A percentile compares a stretch with the other conserved stretches of the same genome.
These are phyloP conservation scores for Coix lacrymajobi DNA, from an alignment of 176 grass and related monocot species.

Conservation along the genomic window DNA sequence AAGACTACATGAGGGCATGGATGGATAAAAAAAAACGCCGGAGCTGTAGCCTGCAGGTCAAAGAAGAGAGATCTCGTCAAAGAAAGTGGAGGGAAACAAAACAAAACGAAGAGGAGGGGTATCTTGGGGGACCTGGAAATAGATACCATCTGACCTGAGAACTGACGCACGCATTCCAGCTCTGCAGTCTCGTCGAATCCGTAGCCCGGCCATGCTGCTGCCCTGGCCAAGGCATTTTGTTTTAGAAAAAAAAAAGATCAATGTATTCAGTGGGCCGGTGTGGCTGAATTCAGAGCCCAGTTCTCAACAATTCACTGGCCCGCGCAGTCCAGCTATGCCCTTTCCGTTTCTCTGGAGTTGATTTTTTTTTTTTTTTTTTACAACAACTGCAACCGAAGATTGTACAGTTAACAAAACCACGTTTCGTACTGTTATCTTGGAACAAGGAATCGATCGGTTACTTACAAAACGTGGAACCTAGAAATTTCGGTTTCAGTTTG, in stretches of 20 bases:
- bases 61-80: not conserved
- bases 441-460: too few species aligned
- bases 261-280: not conserved
- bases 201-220: not conserved
- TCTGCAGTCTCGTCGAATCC: not conserved
- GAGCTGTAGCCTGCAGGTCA: not conserved
- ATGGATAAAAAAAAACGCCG: not conserved
- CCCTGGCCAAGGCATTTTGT: not conserved
- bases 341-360: too few species aligned
- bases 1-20: not conserved
- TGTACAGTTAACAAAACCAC: too few species aligned
- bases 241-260: too few species aligned
- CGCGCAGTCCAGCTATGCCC: not conserved
- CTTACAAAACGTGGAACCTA: too few species aligned
- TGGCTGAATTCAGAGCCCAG: not conserved
- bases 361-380: too few species aligned
- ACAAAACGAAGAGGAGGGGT: not conserved
- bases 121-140: not conserved
- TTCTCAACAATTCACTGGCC: not conserved
- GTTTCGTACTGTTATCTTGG: too few species aligned
- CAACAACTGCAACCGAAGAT: too few species aligned
- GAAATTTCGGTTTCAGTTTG: too few species aligned
- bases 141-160: not conserved
- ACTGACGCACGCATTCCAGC: not conserved
- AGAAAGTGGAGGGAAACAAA: not conserved